Evolutionary conservation across 495 filamentous ascomycete genomes (phyloP).

Genomic region (Xeromyces bisporus): DNA sequence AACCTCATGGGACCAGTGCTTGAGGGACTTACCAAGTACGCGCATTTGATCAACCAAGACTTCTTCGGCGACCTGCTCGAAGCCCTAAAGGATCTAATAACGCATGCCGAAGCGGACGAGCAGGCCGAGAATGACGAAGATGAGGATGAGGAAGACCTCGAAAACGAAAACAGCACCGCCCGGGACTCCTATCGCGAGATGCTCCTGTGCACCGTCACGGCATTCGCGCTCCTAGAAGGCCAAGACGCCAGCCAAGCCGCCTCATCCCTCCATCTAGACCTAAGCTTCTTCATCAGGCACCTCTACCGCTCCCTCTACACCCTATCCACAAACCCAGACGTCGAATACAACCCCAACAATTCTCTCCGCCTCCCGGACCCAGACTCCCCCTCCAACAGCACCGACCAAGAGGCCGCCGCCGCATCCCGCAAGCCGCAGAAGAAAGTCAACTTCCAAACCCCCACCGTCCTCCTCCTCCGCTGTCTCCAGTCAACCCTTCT

Average conservation of each 20-base stretch:
- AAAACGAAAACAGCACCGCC: constrained; percentile 12
- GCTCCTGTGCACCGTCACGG: constrained; percentile 89
- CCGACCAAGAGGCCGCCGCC: constrained; percentile 7
- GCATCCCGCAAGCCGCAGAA: constrained; percentile 20
- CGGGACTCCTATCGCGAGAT: constrained; percentile 66
- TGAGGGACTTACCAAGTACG: constrained; percentile 80
- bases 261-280: constrained; percentile 58
- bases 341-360: constrained; percentile 63
- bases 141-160: constrained; percentile 24
- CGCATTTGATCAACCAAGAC: constrained; percentile 92
- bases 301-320: constrained; percentile 71
- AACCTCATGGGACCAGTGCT: constrained; percentile 85
- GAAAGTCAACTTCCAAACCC: constrained; percentile 85
- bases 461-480: constrained; percentile 73
- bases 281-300: constrained; percentile 86
- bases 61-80: constrained; percentile 96
- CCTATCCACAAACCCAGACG: constrained; percentile 62
- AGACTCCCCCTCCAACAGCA: constrained; percentile 19
- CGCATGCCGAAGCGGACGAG: constrained; percentile 41
- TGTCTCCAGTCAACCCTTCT: constrained; percentile 60
- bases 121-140: constrained; percentile 31
- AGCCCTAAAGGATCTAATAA: constrained; percentile 79
- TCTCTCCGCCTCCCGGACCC: constrained; percentile 69
- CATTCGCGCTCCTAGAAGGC: constrained; percentile 80
- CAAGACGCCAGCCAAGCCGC: constrained; percentile 60